Evolutionary conservation across 768 basidiomycete genomes (phyloP), one percentile per base, ranked within the genome.

Genomic region (Pluteus cervinus): DNA sequence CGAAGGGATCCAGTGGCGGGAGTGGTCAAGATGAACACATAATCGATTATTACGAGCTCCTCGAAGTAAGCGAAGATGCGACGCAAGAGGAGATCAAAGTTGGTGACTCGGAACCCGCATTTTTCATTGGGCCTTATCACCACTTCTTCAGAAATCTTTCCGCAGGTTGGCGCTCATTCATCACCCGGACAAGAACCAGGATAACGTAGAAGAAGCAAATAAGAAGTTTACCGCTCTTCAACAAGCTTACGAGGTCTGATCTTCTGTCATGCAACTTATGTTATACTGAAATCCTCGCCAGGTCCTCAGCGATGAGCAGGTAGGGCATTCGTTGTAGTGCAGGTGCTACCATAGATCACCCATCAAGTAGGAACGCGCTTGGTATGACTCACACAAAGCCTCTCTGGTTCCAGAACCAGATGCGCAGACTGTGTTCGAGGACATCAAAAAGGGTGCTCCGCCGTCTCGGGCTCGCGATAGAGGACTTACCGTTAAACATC

Each of bases 291-390:
- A n/a, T n/a, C n/a, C n/a, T n/a, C n/a, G n/a, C n/a, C 32, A 91
- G 89, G 83, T 94, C 32, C 71, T 98, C 29, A 90, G 88, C 49
- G 94, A 97, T 57, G 89, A 93, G 43, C 91, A 97, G 75, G 91
- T 89, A 62, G 61, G 76, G 45, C 29, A 33, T 29, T 41, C 35
- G 30, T 17, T 11, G 5, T 30, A 29, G 36, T n/a, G n/a, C n/a
- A n/a, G n/a, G n/a, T n/a, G n/a, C n/a, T n/a, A n/a, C n/a, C n/a
- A n/a, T n/a, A n/a, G n/a, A n/a, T n/a, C n/a, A n/a, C n/a, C n/a
- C n/a, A n/a, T n/a, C 57, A 69, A 74, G 66, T 76, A 94, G 86
- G 94, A 98, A 71, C 72, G 96, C 49, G 92, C 96, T 29, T 99
- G 92, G 88, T 99, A 99, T 59, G 96, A 99, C 60, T 80, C 80